phyloP scores from a whole-genome alignment of 2,329 filamentous ascomycete genomes.

The Pseudogymnoascus sp. region DNA sequence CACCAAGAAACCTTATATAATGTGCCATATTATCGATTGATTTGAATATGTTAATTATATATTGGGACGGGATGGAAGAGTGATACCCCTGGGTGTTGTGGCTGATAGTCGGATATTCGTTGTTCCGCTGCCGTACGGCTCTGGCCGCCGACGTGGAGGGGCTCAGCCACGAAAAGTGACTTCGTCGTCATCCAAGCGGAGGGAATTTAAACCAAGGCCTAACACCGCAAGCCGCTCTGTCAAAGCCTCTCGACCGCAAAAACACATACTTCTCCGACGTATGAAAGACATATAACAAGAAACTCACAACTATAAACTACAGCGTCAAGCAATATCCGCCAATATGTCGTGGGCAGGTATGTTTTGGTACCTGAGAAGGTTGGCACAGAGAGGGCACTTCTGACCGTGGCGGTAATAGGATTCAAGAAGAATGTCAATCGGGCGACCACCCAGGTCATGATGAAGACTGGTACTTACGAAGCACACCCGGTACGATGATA shows the following conservation, averaged over 20 bases:
- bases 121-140: not conserved
- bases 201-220: not conserved
- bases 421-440: conserved; percentile 98
- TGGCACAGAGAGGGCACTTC: not conserved
- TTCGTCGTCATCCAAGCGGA: conserved; percentile 1
- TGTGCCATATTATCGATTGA: not conserved
- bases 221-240: not conserved
- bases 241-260: not conserved
- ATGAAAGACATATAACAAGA: not conserved
- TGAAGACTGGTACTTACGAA: conserved; percentile 73
- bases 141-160: not conserved
- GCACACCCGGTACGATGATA: not conserved
- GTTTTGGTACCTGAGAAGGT: conserved; percentile 10
- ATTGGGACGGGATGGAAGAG: not conserved
- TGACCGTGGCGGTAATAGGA: conserved; percentile 37
- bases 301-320: not conserved
- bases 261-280: not conserved
- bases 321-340: conserved; percentile 9
- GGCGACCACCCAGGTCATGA: conserved; percentile 99
- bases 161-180: conserved; percentile 5
- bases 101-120: not conserved
- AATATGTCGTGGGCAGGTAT: conserved; percentile 66
- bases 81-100: not conserved
- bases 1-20: not conserved
- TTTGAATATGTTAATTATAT: not conserved